Evolutionary conservation across 1,139 yeast species (phyloP), one percentile per base, ranked within the genome.

Genomic region (Lodderomyces margitis): DNA sequence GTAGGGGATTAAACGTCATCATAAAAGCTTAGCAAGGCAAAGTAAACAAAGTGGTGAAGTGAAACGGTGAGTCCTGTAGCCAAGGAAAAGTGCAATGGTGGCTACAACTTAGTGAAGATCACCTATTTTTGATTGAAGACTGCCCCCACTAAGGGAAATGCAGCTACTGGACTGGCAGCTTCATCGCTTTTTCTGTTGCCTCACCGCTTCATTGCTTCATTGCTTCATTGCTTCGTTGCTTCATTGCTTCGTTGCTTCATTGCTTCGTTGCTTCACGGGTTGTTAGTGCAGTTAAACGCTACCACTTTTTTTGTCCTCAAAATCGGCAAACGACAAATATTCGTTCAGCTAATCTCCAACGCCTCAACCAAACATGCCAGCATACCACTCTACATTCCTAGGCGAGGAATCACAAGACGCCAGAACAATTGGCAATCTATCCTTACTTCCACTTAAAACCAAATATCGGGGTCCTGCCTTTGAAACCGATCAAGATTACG

Each of bases 401-500:
- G 80, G 80, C n/a, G 86, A 81, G 49, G 80, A 76, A 27, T 61
- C 68, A 25, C 37, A 24, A 21, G 57, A 72, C 32, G 74, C 59
- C 40, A 51, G 77, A 46, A 47, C 60, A 17, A 59, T 66, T 37
- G 89, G 91, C 23, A 92, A 91, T 66, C 71, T 88, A 47, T 88
- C 86, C 5, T 69, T 94, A 23, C 69, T 91, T 43, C 96, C 98
- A 27, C 71, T 92, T 49, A 83, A 82, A 56, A 84, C 98, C 32
- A 80, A 78, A 53, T 85, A 79, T 62, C 76, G 96, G 51, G 98
- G 98, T 5, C 98, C 98, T 4, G 83, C 96, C 1, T 88, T 83
- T 60, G 95, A 95, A 6, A 79, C 89, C 5, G 74, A 75, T 45
- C 78, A 80, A 21, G 96, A 87, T 54, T 91, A 89, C 62, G 99